A percentile compares a stretch with the other conserved stretches of the same genome.
Conservation (phyloP, 2,329 filamentous ascomycete species). For the Aspergillus vadensis region DNA sequence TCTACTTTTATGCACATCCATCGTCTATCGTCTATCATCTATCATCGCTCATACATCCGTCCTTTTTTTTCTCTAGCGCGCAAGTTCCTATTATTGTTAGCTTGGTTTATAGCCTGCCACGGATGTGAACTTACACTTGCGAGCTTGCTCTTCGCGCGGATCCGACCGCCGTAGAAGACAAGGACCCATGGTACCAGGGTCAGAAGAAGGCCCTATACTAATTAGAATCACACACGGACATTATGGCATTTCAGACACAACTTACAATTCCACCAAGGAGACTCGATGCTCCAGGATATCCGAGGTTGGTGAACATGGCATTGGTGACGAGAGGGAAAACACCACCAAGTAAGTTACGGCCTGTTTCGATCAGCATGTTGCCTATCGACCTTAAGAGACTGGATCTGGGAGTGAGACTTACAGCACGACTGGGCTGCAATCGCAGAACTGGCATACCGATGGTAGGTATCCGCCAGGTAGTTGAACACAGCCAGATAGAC, state of each 20-base stretch:
- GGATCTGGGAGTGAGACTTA: constrained; percentile 28
- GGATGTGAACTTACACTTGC: constrained; percentile 55
- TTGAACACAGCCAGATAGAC: constrained; percentile 91
- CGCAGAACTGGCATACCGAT: constrained; percentile 80
- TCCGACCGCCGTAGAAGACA: constrained; percentile 74
- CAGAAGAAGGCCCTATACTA: constrained; percentile 54
- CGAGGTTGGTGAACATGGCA: constrained; percentile 72
- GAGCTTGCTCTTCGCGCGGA: constrained; percentile 75
- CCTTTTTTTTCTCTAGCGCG: background rate
- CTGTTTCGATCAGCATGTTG: constrained; percentile 20
- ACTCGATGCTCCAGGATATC: constrained; percentile 70
- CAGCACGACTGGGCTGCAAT: constrained; percentile 85
- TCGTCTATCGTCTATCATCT: background rate
- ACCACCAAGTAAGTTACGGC: constrained; percentile 77
- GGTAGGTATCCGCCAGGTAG: constrained; percentile 86
- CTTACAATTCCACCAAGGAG: constrained; percentile 72
- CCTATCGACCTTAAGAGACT: too few species aligned
- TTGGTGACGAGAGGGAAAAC: constrained; percentile 76
- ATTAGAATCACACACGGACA: constrained; percentile 11
- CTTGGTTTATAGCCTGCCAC: background rate
- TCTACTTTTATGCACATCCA: background rate
- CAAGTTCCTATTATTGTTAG: background rate
- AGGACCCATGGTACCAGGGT: constrained; percentile 87
- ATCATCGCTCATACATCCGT: background rate
- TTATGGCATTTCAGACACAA: background rate